Conservation (phyloP, 228 moss, liverwort and hornwort genomes). For the Sphagnum magellanicum region DNA sequence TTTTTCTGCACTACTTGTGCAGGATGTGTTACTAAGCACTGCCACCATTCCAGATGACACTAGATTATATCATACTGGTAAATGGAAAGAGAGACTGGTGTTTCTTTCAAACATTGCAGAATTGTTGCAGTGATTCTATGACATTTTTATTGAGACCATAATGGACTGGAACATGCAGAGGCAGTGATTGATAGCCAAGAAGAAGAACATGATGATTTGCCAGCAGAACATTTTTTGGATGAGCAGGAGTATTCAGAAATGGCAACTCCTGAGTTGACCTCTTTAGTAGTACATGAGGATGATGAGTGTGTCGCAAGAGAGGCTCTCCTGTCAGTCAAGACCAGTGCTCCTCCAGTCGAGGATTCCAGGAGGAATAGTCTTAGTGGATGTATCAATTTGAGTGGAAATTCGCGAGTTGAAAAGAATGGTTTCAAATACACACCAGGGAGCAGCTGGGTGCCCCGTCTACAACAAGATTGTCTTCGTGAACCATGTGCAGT, state of each 20-base stretch:
- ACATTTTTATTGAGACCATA: neutral
- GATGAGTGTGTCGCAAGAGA: constrained; percentile 15
- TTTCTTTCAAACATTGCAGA: too few relatives aligned
- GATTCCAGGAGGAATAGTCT: constrained; percentile 20
- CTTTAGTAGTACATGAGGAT: constrained; percentile 6
- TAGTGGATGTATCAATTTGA: constrained; percentile 9
- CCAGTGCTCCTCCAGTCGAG: constrained; percentile 16
- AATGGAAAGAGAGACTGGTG: too few relatives aligned
- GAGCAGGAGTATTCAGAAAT: constrained; percentile 8
- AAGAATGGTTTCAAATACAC: constrained; percentile 6
- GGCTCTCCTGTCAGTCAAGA: constrained; percentile 31
- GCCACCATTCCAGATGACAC: neutral
- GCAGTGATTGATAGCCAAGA: constrained; percentile 25
- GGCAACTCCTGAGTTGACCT: constrained; percentile 8
- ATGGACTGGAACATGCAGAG: constrained; percentile 22
- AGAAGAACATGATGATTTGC: constrained; percentile 1
- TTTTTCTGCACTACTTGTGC: too few relatives aligned
- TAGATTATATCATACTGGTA: too few relatives aligned
- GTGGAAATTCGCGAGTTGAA: constrained; percentile 16
- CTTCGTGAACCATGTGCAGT: constrained; percentile 17
- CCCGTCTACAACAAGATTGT: constrained; percentile 20
- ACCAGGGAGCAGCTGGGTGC: constrained; percentile 7
- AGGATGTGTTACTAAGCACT: too few relatives aligned
- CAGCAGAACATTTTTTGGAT: neutral
- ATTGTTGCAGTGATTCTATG: too few relatives aligned